Evolutionary conservation across 2,329 filamentous ascomycete species (phyloP).

Genomic region (Trichoderma semiorbis): DNA sequence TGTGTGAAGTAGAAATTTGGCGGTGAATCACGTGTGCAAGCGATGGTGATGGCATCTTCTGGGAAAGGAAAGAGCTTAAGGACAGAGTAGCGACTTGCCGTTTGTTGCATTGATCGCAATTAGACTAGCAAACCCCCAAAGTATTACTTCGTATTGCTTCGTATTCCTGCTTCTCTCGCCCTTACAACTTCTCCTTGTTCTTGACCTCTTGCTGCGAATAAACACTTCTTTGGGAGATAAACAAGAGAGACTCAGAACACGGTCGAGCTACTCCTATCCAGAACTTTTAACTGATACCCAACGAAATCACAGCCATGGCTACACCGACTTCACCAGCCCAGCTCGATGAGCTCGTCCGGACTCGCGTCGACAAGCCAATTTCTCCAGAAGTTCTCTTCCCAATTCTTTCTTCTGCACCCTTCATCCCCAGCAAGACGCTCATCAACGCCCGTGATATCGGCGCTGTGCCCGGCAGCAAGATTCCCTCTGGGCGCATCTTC

Average conservation of each 20-base stretch:
- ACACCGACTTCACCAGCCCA: slow-evolving; percentile 25
- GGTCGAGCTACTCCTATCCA: not conserved
- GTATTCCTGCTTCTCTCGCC: not conserved
- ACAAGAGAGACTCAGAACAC: not conserved
- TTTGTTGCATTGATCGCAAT: not conserved
- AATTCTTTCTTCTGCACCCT: slow-evolving; percentile 42
- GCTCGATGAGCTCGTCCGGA: slow-evolving; percentile 39
- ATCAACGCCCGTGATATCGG: slow-evolving; percentile 54
- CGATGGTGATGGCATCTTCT: not conserved
- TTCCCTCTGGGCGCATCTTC: slow-evolving; percentile 43
- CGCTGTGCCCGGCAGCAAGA: slow-evolving; percentile 38
- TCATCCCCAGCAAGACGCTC: slow-evolving; percentile 44
- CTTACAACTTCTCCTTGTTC: not conserved
- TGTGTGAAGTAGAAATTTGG: not conserved
- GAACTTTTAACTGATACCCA: not conserved
- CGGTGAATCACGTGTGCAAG: not conserved
- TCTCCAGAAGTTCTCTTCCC: slow-evolving; percentile 34
- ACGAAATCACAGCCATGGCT: not conserved
- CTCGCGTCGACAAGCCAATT: slow-evolving; percentile 40
- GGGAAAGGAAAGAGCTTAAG: not conserved
- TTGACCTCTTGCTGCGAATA: not conserved
- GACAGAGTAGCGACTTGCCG: not conserved
- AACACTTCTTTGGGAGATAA: not conserved
- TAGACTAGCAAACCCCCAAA: not conserved
- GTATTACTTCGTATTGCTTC: not conserved